phyloP scores from a whole-genome alignment of 805 yeast species.

The Candida palmyrensis region DNA sequence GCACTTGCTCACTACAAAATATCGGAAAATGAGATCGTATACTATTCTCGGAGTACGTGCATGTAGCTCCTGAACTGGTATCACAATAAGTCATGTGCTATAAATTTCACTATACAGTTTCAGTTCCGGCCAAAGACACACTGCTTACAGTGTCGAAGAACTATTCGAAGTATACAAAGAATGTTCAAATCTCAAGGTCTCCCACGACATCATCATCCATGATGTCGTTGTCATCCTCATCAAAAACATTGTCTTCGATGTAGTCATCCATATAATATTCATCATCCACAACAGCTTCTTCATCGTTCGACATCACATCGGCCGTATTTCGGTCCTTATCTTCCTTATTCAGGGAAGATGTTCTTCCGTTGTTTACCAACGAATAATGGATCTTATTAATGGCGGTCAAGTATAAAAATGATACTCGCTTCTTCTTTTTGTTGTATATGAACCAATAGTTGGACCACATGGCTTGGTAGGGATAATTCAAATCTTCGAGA shows the following conservation, averaged over 20 bases:
- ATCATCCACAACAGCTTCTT: conserved; percentile 20
- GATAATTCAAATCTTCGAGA: conserved; percentile 49
- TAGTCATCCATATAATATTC: conserved; percentile 17
- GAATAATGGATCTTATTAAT: conserved; percentile 37
- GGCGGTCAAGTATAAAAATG: conserved; percentile 68
- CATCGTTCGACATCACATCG: conserved; percentile 10
- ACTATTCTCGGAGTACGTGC: no score
- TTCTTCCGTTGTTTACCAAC: conserved; percentile 19
- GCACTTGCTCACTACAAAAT: no score
- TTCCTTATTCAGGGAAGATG: conserved; percentile 8
- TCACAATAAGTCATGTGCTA: no score
- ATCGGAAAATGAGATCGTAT: no score
- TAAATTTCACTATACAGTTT: no score
- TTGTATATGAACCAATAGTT: conserved; percentile 89
- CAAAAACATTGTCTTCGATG: conserved; percentile 12
- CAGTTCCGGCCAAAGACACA: no score
- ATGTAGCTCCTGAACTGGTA: no score
- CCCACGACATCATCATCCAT: conserved; percentile 30
- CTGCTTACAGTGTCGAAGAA: no score
- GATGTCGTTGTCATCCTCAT: conserved; percentile 14
- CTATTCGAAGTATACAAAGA: background rate
- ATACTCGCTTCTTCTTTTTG: conserved; percentile 87
- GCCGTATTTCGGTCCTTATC: conserved; percentile 5
- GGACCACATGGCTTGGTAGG: conserved; percentile 58
- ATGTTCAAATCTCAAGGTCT: conserved; percentile 28